Conservation (phyloP, 2,329 filamentous ascomycete genomes). For the Xylariomycetidae sp. region DNA sequence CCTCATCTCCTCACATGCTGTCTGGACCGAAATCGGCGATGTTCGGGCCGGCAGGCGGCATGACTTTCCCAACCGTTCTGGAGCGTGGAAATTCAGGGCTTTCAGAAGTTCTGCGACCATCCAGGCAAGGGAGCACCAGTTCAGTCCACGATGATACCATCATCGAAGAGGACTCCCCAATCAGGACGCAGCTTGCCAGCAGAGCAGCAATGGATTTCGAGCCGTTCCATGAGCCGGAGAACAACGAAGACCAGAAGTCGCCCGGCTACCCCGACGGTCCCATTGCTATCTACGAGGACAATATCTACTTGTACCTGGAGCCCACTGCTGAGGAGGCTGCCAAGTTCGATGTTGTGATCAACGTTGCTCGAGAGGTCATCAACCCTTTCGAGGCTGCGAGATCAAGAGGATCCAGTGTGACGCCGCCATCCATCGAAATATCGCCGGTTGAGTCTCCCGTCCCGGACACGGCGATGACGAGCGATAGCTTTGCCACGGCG, state of each 20-base stretch:
- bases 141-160: conserved; percentile 37
- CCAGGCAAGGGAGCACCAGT: conserved; percentile 31
- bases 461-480: conserved; percentile 52
- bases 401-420: conserved; percentile 22
- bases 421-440: no score
- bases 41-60: conserved; percentile 56
- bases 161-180: conserved; percentile 51
- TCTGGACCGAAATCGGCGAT: conserved; percentile 52
- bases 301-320: conserved; percentile 74
- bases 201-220: conserved; percentile 53
- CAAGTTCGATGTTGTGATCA: conserved; percentile 76
- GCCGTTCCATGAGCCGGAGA: conserved; percentile 59
- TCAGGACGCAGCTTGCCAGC: conserved; percentile 56
- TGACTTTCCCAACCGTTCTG: conserved; percentile 56
- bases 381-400: conserved; percentile 58
- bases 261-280: conserved; percentile 78
- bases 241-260: conserved; percentile 73
- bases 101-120: conserved; percentile 51
- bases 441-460: conserved; percentile 39
- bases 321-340: conserved; percentile 72
- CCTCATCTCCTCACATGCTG: conserved; percentile 62
- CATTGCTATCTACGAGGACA: conserved; percentile 72
- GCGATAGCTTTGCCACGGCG: conserved; percentile 53
- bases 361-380: conserved; percentile 74
- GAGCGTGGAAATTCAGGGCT: conserved; percentile 55